Conservation (phyloP, 805 yeast genomes). For the Osmozyma mogii region DNA sequence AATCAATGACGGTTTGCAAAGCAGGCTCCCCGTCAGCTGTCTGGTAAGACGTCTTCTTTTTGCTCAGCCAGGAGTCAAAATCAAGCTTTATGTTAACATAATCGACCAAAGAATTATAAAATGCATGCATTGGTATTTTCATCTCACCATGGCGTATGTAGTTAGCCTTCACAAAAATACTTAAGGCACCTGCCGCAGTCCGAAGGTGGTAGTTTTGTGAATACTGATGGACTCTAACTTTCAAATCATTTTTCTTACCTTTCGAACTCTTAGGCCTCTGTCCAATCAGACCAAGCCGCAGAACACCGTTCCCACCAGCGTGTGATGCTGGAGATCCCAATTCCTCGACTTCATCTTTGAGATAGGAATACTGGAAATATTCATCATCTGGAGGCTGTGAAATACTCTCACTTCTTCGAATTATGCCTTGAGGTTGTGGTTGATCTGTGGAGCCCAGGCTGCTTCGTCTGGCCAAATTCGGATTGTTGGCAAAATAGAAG, state of each 20-base stretch:
- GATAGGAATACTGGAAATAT: slow-evolving; percentile 8
- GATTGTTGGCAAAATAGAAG: slow-evolving; percentile 30
- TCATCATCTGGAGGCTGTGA: slow-evolving; percentile 4
- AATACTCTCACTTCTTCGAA: slow-evolving; percentile 2
- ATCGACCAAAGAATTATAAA: slow-evolving; percentile 79
- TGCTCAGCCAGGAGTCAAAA: slow-evolving; percentile 68
- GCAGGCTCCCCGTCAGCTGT: slow-evolving; percentile 16
- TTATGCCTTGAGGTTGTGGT: no score
- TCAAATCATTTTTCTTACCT: slow-evolving; percentile 13
- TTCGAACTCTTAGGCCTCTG: slow-evolving; percentile 3
- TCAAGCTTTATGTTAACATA: slow-evolving; percentile 69
- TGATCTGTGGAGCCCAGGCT: slow-evolving; percentile 6
- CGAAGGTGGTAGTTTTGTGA: slow-evolving; percentile 76
- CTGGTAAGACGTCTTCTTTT: slow-evolving; percentile 13
- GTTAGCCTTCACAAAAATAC: slow-evolving; percentile 50
- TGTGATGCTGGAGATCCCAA: slow-evolving; percentile 2
- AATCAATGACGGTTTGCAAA: slow-evolving; percentile 37
- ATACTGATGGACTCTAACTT: slow-evolving; percentile 51
- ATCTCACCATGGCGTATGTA: slow-evolving; percentile 16
- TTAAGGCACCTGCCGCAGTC: slow-evolving; percentile 54
- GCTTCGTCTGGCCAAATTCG: slow-evolving; percentile 8
- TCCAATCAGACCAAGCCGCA: not conserved
- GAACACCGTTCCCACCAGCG: slow-evolving; percentile 3
- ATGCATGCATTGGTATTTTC: slow-evolving; percentile 31
- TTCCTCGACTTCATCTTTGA: slow-evolving; percentile 10